Evolutionary conservation across 495 filamentous ascomycete species (phyloP).

Genomic region (Podospora tetraspora): DNA sequence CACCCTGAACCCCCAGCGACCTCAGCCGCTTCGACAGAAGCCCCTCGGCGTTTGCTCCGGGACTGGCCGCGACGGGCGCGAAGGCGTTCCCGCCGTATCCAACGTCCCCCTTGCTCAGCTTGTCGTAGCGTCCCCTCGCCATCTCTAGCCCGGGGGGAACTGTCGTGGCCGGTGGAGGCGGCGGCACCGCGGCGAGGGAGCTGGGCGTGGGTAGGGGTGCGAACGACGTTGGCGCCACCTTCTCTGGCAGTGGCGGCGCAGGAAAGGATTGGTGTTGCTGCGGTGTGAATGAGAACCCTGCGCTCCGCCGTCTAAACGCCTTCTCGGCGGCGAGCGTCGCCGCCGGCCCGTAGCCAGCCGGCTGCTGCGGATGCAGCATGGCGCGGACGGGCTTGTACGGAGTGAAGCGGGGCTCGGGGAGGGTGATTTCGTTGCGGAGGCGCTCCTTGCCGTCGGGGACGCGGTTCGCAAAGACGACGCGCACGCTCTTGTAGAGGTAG

Average conservation of each 20-base stretch:
- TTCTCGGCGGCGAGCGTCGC: slow-evolving; percentile 49
- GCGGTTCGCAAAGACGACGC: slow-evolving; percentile 95
- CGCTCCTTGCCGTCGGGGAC: slow-evolving; percentile 96
- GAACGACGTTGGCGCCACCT: neutral
- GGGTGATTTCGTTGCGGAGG: slow-evolving; percentile 82
- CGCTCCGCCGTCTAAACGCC: slow-evolving; percentile 52
- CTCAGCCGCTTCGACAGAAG: slow-evolving; percentile 43
- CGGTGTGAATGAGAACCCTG: slow-evolving; percentile 44
- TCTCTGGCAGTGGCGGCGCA: neutral
- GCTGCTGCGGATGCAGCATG: slow-evolving; percentile 33
- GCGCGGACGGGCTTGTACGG: slow-evolving; percentile 67
- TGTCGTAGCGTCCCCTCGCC: slow-evolving; percentile 59
- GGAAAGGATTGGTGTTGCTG: slow-evolving; percentile 10
- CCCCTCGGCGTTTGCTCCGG: slow-evolving; percentile 33
- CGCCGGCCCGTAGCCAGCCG: slow-evolving; percentile 25
- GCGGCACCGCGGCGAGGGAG: neutral
- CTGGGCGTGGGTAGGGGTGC: neutral
- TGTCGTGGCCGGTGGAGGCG: too few species aligned
- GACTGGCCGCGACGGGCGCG: slow-evolving; percentile 13
- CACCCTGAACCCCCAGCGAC: slow-evolving; percentile 34
- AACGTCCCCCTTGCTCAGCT: slow-evolving; percentile 60
- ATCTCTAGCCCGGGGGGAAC: neutral
- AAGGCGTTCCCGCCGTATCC: slow-evolving; percentile 63
- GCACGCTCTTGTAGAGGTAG: slow-evolving; percentile 85
- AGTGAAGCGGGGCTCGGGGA: slow-evolving; percentile 81